Evolutionary conservation across 1,284 basidiomycete genomes (phyloP).

Genomic region (Rhodofomes roseus): DNA sequence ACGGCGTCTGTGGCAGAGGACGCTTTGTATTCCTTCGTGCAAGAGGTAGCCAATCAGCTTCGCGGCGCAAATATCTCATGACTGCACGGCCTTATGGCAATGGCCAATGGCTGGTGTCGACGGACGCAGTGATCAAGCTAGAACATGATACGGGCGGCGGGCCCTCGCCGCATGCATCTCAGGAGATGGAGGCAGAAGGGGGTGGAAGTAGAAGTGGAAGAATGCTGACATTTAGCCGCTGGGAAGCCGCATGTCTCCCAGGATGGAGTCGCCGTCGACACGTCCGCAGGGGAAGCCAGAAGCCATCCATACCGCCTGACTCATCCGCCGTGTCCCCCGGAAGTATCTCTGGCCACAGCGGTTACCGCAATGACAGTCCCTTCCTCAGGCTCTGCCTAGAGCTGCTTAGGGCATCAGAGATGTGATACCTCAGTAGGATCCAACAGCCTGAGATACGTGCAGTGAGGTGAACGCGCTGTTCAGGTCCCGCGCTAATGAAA

Average conservation of each 20-base stretch:
- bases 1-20: background rate
- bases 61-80: too few relatives aligned
- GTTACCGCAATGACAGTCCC: background rate
- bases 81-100: too few relatives aligned
- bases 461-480: background rate
- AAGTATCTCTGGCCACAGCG: background rate
- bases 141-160: background rate
- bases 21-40: background rate
- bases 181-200: background rate
- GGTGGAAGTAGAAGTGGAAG: background rate
- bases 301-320: background rate
- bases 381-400: background rate
- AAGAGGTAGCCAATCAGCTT: too few relatives aligned
- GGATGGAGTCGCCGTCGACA: background rate
- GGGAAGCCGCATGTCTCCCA: background rate
- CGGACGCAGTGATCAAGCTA: too few relatives aligned
- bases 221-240: background rate
- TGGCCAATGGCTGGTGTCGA: too few relatives aligned
- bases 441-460: background rate
- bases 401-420: background rate
- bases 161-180: background rate
- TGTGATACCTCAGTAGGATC: background rate
- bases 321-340: background rate
- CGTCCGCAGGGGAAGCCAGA: background rate
- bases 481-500: background rate